Conservation (phyloP, 1,139 yeast genomes). For the Nakaseomyces uthaithaninus region DNA sequence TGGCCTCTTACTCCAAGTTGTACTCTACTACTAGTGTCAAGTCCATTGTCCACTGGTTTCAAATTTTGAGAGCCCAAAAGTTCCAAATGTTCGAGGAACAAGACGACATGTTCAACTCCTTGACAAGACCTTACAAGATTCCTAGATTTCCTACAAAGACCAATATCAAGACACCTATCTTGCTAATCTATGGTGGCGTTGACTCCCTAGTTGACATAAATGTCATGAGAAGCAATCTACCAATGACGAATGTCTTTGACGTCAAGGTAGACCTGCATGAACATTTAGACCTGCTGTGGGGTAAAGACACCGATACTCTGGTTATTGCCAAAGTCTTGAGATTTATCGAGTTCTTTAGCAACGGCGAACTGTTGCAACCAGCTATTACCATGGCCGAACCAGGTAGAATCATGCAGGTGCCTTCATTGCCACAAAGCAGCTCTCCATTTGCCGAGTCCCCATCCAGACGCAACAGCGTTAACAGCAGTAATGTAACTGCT, state of each 20-base stretch:
- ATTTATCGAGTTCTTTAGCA: conserved; percentile 26
- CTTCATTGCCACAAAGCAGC: not conserved
- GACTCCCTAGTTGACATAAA: conserved; percentile 84
- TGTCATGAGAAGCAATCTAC: conserved; percentile 44
- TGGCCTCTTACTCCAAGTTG: conserved; percentile 70
- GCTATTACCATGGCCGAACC: conserved; percentile 2
- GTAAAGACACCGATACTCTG: conserved; percentile 49
- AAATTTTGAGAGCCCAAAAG: conserved; percentile 67
- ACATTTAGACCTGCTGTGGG: conserved; percentile 89
- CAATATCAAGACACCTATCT: conserved; percentile 62
- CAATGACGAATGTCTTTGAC: conserved; percentile 30
- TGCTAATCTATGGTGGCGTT: conserved; percentile 65
- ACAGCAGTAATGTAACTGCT: not conserved
- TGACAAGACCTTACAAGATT: conserved; percentile 39
- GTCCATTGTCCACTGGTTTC: conserved; percentile 94
- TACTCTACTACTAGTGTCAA: conserved; percentile 89
- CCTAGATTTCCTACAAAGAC: conserved; percentile 46
- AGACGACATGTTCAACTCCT: conserved; percentile 31
- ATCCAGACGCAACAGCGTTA: conserved; percentile 1
- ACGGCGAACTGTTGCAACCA: conserved; percentile 1
- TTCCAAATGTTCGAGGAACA: conserved; percentile 85
- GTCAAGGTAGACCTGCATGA: conserved; percentile 43
- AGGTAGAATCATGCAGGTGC: conserved; percentile 1
- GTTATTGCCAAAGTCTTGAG: conserved; percentile 48
- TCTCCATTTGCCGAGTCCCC: not conserved